Evolutionary conservation across 352 stramenopile species (phyloP).

Genomic region (Pythium monospermum): DNA sequence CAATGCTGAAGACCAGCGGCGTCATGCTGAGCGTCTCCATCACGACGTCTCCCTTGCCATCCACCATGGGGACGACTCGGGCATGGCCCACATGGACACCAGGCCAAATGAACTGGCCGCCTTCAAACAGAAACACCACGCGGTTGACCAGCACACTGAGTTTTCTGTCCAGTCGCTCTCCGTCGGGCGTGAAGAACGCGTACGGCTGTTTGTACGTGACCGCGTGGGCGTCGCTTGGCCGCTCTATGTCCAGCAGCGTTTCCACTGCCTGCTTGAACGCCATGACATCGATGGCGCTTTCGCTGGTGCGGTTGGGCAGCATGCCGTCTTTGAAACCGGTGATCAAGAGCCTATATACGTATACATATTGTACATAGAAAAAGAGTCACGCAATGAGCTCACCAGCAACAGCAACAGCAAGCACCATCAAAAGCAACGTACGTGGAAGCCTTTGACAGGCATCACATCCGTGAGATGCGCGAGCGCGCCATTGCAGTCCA

Average conservation of each 20-base stretch:
- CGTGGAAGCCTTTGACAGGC: slow-evolving; percentile 66
- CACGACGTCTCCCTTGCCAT: slow-evolving; percentile 24
- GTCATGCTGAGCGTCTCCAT: slow-evolving; percentile 32
- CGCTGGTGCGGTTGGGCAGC: slow-evolving; percentile 16
- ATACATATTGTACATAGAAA: background rate
- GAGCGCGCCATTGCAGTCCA: background rate
- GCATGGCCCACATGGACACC: slow-evolving; percentile 49
- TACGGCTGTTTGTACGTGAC: slow-evolving; percentile 64
- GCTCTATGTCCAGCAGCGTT: slow-evolving; percentile 31
- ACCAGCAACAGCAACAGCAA: background rate
- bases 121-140: slow-evolving; percentile 73
- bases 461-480: background rate
- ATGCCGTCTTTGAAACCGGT: slow-evolving; percentile 63
- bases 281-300: slow-evolving; percentile 33
- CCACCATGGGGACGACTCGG: slow-evolving; percentile 20
- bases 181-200: slow-evolving; percentile 56
- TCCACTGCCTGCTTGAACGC: slow-evolving; percentile 34
- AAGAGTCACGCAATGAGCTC: background rate
- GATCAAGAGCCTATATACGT: slow-evolving; percentile 29
- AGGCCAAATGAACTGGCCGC: slow-evolving; percentile 72
- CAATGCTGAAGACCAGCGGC: slow-evolving; percentile 61
- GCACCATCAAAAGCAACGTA: slow-evolving; percentile 59
- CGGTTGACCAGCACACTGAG: slow-evolving; percentile 36
- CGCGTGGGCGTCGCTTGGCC: slow-evolving; percentile 22
- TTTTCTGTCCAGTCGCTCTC: slow-evolving; percentile 34